These are phyloP conservation scores for Candida dajiaensis DNA, from an alignment of 805 yeast species.

Conservation along the genomic window DNA sequence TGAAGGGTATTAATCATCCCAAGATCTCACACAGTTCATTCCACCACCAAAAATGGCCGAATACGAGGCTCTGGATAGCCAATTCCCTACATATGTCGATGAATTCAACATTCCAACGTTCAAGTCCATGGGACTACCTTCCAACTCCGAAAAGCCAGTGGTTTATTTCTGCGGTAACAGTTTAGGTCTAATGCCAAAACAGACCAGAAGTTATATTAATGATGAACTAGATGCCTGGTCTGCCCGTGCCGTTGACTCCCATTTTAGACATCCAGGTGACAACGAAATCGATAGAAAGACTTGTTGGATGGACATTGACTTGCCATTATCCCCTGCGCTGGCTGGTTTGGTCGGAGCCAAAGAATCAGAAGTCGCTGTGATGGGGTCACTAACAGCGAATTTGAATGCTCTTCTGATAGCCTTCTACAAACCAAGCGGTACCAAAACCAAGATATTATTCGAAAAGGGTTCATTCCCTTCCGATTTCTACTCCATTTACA, in stretches of 20 bases:
- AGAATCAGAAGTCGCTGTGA: conserved; percentile 73
- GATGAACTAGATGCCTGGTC: conserved; percentile 82
- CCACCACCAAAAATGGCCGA: conserved; percentile 25
- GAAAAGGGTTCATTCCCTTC: conserved; percentile 91
- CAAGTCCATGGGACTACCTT: conserved; percentile 42
- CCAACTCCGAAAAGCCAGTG: conserved; percentile 18
- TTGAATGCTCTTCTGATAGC: conserved; percentile 67
- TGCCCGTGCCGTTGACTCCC: conserved; percentile 76
- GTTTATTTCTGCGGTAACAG: conserved; percentile 88
- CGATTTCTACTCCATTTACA: conserved; percentile 79
- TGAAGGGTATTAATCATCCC: too few species aligned
- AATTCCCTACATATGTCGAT: conserved; percentile 31
- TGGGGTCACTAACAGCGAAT: conserved; percentile 83
- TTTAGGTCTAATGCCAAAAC: conserved; percentile 81
- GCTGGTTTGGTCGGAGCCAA: conserved; percentile 75
- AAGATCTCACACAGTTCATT: too few species aligned
- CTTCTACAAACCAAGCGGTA: conserved; percentile 64
- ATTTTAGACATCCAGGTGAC: conserved; percentile 58
- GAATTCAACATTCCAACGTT: conserved; percentile 66
- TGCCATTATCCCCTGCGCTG: conserved; percentile 63
- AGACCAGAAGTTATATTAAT: conserved; percentile 48
- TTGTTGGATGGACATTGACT: conserved; percentile 80
- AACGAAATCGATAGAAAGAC: conserved; percentile 38
- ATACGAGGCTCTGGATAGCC: conserved; percentile 7
- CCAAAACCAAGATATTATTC: conserved; percentile 64